Percentiles rank a stretch among this genome's conserved stretches.
phyloP scores from a whole-genome alignment of 2,329 filamentous ascomycete species.

The Dothideomycetidae sp. region DNA sequence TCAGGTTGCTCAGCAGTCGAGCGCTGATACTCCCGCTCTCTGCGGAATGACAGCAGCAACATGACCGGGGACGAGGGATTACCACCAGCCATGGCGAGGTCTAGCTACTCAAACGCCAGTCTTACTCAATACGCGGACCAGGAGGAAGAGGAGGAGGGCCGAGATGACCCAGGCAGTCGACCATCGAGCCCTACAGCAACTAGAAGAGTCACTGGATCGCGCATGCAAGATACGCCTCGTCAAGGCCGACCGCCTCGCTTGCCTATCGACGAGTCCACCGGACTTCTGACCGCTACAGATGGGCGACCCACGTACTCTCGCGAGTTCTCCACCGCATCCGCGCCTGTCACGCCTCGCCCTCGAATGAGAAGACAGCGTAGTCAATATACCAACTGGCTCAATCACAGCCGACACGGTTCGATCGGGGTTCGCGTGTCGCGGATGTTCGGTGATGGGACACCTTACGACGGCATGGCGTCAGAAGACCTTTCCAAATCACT shows the following conservation, averaged over 20 bases:
- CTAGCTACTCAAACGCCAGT: constrained; percentile 23
- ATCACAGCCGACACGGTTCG: constrained; percentile 38
- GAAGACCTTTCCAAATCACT: constrained; percentile 46
- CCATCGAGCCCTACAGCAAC: constrained; percentile 15
- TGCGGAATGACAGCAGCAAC: background rate
- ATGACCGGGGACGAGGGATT: background rate
- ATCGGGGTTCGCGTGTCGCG: constrained; percentile 34
- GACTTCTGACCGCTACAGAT: constrained; percentile 30
- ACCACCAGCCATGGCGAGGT: constrained; percentile 20
- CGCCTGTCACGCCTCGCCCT: constrained; percentile 26
- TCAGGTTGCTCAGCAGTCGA: no score
- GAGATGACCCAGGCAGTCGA: constrained; percentile 17
- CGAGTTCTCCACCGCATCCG: constrained; percentile 25
- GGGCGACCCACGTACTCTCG: constrained; percentile 29
- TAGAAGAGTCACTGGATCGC: constrained; percentile 15
- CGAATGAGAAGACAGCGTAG: constrained; percentile 14
- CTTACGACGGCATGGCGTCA: constrained; percentile 3
- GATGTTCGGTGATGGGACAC: constrained; percentile 36
- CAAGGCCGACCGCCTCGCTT: constrained; percentile 16
- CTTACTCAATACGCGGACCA: constrained; percentile 18
- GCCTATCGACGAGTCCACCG: constrained; percentile 32
- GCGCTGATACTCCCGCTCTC: no score
- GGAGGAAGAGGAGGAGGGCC: constrained; percentile 22
- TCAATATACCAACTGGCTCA: constrained; percentile 20
- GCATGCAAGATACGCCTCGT: constrained; percentile 22